These are phyloP conservation scores for Crithidia acanthocephali DNA, from an alignment of 208 protist species.

Conservation along the genomic window DNA sequence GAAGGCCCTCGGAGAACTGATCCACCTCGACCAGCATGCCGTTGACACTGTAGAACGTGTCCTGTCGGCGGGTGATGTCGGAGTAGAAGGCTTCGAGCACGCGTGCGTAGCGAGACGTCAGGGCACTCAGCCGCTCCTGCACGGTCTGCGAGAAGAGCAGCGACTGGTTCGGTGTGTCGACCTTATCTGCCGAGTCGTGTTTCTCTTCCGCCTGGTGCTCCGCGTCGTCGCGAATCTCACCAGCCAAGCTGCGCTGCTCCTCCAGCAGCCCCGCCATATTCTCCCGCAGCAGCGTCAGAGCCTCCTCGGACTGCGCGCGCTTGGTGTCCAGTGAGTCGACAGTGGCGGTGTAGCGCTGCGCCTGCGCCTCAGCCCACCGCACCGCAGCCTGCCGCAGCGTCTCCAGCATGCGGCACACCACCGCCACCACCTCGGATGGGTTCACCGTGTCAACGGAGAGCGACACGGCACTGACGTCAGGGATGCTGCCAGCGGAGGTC, in stretches of 20 bases:
- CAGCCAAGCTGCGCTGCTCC: constrained; percentile 30
- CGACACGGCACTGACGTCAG: not conserved
- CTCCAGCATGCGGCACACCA: constrained; percentile 27
- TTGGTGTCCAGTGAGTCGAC: constrained; percentile 17
- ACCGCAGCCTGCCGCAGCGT: constrained; percentile 30
- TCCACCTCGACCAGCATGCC: constrained; percentile 46
- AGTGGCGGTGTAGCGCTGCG: constrained; percentile 2
- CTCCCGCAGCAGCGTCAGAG: constrained; percentile 24
- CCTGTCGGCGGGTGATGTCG: constrained; percentile 31
- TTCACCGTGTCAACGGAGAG: not conserved
- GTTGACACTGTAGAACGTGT: constrained; percentile 39
- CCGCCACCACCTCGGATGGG: not conserved
- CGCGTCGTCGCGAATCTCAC: constrained; percentile 16
- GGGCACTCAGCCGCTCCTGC: constrained; percentile 25
- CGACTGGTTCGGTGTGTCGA: not conserved
- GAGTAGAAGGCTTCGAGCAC: constrained; percentile 38
- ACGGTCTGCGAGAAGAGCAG: not conserved
- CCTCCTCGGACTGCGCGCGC: constrained; percentile 18
- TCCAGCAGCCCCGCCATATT: constrained; percentile 32
- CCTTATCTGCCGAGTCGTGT: not conserved
- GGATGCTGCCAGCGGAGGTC: not conserved
- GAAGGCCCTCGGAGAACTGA: constrained; percentile 37
- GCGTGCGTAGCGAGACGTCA: constrained; percentile 35
- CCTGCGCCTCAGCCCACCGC: not conserved
- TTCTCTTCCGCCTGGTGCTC: not conserved